Evolutionary conservation across 129 eudicot species (phyloP), one percentile per base, ranked within the genome.

Genomic region (Saposhnikovia divaricata): DNA sequence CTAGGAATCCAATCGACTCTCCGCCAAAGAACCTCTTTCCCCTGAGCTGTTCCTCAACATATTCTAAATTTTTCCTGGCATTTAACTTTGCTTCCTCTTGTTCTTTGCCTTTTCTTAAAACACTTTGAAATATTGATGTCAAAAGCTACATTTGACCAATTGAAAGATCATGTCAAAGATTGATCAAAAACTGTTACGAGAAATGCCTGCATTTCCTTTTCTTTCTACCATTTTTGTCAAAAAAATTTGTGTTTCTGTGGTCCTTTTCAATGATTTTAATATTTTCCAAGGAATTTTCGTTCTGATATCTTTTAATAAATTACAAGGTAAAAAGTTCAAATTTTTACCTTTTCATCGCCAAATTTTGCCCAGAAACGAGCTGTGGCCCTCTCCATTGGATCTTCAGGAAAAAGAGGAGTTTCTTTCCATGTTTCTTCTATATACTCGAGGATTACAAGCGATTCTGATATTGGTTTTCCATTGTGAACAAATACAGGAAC

Each of bases 311-410:
- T 66, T 2, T 3, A 6, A 25, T 28, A 23, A 1, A 23, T 34
- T 63, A 25, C 16, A 31, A 12, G 19, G 72, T 66, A 10, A 66
- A 71, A 38, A 69, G 45, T n/a, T 65, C 18, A 65, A 34, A 28
- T 2, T 2, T 38, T 15, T 10, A 71, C 75, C 75, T 71, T 71
- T 71, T 71, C 75, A 11, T 71, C 75, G 2, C 75, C 75, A 39
- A 71, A 39, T 71, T 71, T 71, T 2, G 75, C 75, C 75, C 75
- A 71, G 25, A 71, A 71, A 71, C 75, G 75, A 34, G 75, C 75
- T 19, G 46, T 71, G 47, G 75, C 75, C 39, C n/a, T 71, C 75
- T 71, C 75, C 48, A 8, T 39, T 14, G 75, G 75, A 71, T 71
- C 75, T 18, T 34, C 11, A 19, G 75, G 75, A 19, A 71, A 39